Base-by-base conservation (phyloP, 2,329 filamentous ascomycete genomes). In the Sclerotinia nivalis region DNA sequence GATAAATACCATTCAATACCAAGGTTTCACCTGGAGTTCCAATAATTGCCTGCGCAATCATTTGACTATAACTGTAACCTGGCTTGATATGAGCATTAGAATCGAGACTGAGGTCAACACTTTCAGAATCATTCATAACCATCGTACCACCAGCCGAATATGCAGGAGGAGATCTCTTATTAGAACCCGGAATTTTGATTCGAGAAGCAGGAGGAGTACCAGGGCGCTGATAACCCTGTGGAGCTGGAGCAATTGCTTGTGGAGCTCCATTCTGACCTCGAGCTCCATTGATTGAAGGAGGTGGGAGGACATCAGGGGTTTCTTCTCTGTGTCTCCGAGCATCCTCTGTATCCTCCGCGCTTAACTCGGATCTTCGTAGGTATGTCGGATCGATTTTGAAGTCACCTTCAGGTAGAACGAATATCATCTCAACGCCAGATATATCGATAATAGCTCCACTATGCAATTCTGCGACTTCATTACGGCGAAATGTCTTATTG, bases 401-500 rank as follows among this genome's bases (percentile, higher is more conserved):
- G 34, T 88, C 87, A 69, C 83, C 84, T 59, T 88, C 84, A 0
- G 96, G 95, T n/a, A 97, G 87, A 61, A 97, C 93, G 80, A 99
- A 99, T 85, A 98, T 95, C 96, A 99, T 99, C 82, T 99, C 95
- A 0, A 96, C 92, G 67, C 92, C 92, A 75, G 91, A 91, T 77
- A 98, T 92, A 77, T 97, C 93, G 70, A 99, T 90, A 56, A 98
- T 93, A 78, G 95, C 90, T 70, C 96, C 96, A 76, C 94, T 97
- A 55, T 88, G 88, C 37, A 99, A 85, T 43, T 87, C 82, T 47
- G 88, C 86, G 52, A 86, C 82, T 43, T 82, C 79, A 18, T 91
- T 90, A 66, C 89, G 85, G 76, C 91, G 91, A 69, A 96, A 82
- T 28, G 87, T 83, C 65, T 82, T 82, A 71, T 93, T 92, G 79